Evolutionary conservation across 345 rosid genomes (phyloP).

Genomic region (Brassica juncea): DNA sequence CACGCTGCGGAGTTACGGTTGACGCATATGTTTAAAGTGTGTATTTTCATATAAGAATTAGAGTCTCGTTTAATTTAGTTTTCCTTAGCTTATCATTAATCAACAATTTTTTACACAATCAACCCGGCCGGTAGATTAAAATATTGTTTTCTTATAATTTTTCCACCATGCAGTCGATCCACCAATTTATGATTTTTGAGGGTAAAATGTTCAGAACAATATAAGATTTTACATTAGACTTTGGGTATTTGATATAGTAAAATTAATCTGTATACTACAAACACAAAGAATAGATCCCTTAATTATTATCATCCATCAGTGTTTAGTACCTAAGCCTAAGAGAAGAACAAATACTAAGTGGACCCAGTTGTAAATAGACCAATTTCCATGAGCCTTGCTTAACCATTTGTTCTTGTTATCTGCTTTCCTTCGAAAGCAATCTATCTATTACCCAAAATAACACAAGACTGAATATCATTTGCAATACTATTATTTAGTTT

Average conservation of each 20-base stretch:
- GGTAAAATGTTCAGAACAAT: not conserved
- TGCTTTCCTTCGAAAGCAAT: not conserved
- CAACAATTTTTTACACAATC: not conserved
- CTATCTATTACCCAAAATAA: no score
- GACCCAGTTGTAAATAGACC: slow-evolving; percentile 9
- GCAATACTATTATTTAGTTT: no score
- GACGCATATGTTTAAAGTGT: not conserved
- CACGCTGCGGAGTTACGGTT: not conserved
- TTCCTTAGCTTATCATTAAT: not conserved
- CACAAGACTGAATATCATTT: no score
- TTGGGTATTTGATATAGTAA: not conserved
- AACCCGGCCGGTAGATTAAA: not conserved
- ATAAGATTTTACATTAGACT: not conserved
- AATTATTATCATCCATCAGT: not conserved
- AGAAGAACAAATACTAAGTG: slow-evolving; percentile 13
- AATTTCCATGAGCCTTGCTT: slow-evolving; percentile 7
- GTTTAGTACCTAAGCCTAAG: not conserved
- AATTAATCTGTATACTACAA: not conserved
- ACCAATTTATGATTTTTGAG: not conserved
- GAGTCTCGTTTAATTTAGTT: not conserved
- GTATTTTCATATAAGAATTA: not conserved
- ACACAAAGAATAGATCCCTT: not conserved
- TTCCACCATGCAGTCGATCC: not conserved
- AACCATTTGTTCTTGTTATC: not conserved
- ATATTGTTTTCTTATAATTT: not conserved